phyloP scores from a whole-genome alignment of 805 yeast species.

The Candida ficus region DNA sequence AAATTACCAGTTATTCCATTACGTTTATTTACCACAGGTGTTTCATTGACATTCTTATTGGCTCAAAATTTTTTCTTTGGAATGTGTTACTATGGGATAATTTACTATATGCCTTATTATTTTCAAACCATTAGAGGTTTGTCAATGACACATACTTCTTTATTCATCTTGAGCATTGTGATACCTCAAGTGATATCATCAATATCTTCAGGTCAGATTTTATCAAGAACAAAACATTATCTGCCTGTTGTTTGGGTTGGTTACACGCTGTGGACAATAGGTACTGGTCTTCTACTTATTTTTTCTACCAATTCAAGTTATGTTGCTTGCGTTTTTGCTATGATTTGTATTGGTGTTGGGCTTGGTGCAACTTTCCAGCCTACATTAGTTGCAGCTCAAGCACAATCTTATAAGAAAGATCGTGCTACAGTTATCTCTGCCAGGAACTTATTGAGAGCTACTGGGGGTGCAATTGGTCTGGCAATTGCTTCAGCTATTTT shows the following conservation, averaged over 20 bases:
- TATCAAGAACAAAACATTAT: constrained; percentile 12
- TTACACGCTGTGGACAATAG: not conserved
- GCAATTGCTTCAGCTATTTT: constrained; percentile 30
- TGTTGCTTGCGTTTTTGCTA: not conserved
- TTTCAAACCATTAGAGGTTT: constrained; percentile 17
- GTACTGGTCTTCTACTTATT: not conserved
- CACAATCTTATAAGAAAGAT: constrained; percentile 45
- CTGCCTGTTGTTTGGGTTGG: constrained; percentile 17
- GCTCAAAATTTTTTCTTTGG: constrained; percentile 44
- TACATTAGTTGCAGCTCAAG: constrained; percentile 45
- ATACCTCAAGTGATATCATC: constrained; percentile 10
- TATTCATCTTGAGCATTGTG: constrained; percentile 15
- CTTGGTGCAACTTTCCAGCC: constrained; percentile 6
- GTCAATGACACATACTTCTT: constrained; percentile 13
- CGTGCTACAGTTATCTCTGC: constrained; percentile 54
- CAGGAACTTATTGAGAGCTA: constrained; percentile 49
- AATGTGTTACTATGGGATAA: constrained; percentile 40
- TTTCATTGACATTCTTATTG: constrained; percentile 30
- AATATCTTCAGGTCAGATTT: constrained; percentile 14
- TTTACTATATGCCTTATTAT: constrained; percentile 45
- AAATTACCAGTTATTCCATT: constrained; percentile 52
- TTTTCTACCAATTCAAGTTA: not conserved
- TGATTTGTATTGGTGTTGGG: constrained; percentile 35
- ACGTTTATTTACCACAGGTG: constrained; percentile 32
- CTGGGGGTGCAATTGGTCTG: constrained; percentile 57